Evolutionary conservation across 768 basidiomycete genomes (phyloP).

Genomic region (Thelephora ganbajun): DNA sequence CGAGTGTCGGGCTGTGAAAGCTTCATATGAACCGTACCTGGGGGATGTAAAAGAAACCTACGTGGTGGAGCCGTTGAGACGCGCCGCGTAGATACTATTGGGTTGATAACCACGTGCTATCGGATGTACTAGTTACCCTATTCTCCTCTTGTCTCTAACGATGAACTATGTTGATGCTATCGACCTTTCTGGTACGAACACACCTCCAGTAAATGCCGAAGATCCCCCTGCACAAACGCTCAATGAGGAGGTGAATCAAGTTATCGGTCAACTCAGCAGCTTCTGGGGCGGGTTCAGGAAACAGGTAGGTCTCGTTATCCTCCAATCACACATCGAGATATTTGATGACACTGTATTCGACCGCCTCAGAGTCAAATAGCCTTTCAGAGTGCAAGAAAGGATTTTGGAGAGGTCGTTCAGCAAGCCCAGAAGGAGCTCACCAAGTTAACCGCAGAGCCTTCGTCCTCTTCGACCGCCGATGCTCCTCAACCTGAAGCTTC

Average conservation of each 20-base stretch:
- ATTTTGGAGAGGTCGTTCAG: slow-evolving; percentile 54
- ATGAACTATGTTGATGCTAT: slow-evolving; percentile 73
- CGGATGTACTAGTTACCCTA: too few relatives aligned
- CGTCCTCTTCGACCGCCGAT: slow-evolving; percentile 11
- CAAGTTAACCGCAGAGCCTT: slow-evolving; percentile 34
- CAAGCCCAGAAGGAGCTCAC: slow-evolving; percentile 71
- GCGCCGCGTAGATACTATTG: too few relatives aligned
- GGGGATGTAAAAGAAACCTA: too few relatives aligned
- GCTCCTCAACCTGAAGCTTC: slow-evolving; percentile 1
- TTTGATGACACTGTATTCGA: slow-evolving; percentile 1
- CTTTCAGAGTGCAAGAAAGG: slow-evolving; percentile 56
- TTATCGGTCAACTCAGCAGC: slow-evolving; percentile 72
- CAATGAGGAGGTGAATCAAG: slow-evolving; percentile 81
- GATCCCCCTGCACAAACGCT: slow-evolving; percentile 38
- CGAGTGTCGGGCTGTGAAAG: slow-evolving; percentile 57
- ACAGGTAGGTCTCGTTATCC: slow-evolving; percentile 40
- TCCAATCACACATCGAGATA: not conserved
- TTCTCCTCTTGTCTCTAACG: slow-evolving; percentile 2
- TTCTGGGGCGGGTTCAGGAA: slow-evolving; percentile 89
- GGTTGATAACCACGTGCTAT: too few relatives aligned
- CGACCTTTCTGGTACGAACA: slow-evolving; percentile 36
- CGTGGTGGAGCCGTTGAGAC: too few relatives aligned
- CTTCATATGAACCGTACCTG: slow-evolving; percentile 8
- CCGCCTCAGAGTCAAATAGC: slow-evolving; percentile 48
- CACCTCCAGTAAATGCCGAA: slow-evolving; percentile 23